phyloP scores from a whole-genome alignment of 768 basidiomycete genomes.

The Leucosporidium yakuticum region DNA sequence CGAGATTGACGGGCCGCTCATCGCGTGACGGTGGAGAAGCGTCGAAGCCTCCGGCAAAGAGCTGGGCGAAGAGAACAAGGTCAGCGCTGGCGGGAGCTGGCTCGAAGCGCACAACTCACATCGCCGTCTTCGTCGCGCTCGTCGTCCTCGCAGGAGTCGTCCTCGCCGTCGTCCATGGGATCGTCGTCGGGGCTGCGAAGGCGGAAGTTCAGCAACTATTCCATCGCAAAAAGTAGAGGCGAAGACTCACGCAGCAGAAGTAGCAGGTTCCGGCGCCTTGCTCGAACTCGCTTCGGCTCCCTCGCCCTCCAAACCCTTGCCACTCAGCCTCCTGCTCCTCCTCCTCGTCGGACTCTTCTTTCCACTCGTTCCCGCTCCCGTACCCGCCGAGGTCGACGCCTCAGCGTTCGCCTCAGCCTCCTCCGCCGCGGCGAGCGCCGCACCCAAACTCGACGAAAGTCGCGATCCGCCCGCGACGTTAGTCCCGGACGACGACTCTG shows the following conservation, averaged over 20 bases:
- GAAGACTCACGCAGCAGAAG: background rate
- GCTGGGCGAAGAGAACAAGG: conserved; percentile 9
- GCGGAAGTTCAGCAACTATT: background rate
- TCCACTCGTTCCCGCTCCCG: conserved; percentile 22
- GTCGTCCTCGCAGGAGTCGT: conserved; percentile 3
- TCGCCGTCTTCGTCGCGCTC: conserved; percentile 10
- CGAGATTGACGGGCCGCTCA: conserved; percentile 36
- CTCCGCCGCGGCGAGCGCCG: background rate
- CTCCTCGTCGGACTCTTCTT: background rate
- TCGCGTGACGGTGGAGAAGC: conserved; percentile 12
- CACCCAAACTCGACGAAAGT: background rate
- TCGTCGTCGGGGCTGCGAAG: conserved; percentile 5
- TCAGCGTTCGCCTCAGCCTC: background rate
- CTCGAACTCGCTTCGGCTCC: background rate
- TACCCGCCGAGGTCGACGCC: conserved; percentile 9
- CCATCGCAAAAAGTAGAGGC: background rate
- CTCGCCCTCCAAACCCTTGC: conserved; percentile 13
- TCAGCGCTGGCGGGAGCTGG: background rate
- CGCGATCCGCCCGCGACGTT: background rate
- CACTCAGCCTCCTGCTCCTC: conserved; percentile 31
- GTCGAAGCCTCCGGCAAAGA: conserved; percentile 14
- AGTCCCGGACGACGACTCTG: conserved; percentile 2
- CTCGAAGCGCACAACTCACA: background rate
- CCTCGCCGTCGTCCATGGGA: background rate
- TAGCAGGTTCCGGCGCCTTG: background rate